Base-by-base conservation (phyloP, 164 flowering plant genomes). In the Protea cynaroides region DNA sequence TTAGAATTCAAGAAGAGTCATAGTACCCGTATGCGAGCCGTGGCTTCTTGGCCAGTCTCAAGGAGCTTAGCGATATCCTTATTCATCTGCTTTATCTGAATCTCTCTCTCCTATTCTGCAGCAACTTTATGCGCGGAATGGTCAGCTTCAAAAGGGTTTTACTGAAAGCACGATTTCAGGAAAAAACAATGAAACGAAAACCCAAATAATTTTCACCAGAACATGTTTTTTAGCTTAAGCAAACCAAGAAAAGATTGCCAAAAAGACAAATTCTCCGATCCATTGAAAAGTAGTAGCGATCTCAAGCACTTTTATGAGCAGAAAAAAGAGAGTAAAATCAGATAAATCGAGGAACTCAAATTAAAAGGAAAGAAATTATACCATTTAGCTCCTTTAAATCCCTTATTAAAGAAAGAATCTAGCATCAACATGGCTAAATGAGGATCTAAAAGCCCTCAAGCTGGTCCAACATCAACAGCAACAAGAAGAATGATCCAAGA, bases 31-130 rank as follows among this genome's bases (percentile, higher is more conserved):
- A 93, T 92, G 6, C 97, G 82, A 63, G 98, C 98, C 15, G 98
- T 92, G 19, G 97, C 97, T 75, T 92, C 98, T 81, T 92, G 97
- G 53, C 97, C 97, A 64, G 85, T 85, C 78, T 86, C 87, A 53
- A 92, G 92, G 62, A 92, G 94, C 82, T 86, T 90, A 38, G 98
- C 93, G 59, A 92, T 88, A 69, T 92, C 97, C 18, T 79, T 76
- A 7, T 96, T 81, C 98, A 92, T 90, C 73, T 90, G 87, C 84
- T 81, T 90, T 37, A 92, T 67, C 81, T 86, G 96, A 74, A 85
- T n/a, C n/a, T 71, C 82, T 88, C 96, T 73, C 94, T 84, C 56
- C 92, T 74, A 71, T 92, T 92, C 75, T 97, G 80, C 71, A 92
- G 72, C 68, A 92, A 64, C 82, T 90, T 92, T 57, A 92, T 90